Percentiles rank a stretch among this genome's conserved stretches.
Conservation (phyloP, 208 protist species). For the Trypanosomatidae sp. region DNA sequence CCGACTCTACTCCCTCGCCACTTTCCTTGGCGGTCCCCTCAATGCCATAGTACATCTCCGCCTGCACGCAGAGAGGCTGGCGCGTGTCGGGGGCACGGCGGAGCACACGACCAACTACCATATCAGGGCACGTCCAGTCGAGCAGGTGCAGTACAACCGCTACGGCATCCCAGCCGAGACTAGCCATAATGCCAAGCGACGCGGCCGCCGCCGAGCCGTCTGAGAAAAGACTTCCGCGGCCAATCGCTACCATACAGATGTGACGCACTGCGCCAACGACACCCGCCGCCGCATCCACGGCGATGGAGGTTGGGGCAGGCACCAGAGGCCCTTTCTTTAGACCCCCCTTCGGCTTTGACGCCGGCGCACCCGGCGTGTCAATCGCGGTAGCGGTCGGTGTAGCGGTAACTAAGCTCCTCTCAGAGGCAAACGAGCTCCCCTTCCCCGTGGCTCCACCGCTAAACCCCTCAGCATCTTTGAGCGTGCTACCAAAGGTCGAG, state of each 20-base stretch:
- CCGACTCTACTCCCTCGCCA: background rate
- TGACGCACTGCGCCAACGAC: slow-evolving; percentile 10
- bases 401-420: background rate
- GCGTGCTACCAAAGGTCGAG: slow-evolving; percentile 1
- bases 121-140: slow-evolving; percentile 32
- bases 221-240: background rate
- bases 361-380: background rate
- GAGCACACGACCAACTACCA: slow-evolving; percentile 29
- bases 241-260: slow-evolving; percentile 17
- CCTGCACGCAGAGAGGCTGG: slow-evolving; percentile 19
- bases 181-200: slow-evolving; percentile 24
- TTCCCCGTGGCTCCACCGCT: background rate
- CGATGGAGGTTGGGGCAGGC: slow-evolving; percentile 16
- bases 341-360: background rate
- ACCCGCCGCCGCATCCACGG: slow-evolving; percentile 7
- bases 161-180: slow-evolving; percentile 30
- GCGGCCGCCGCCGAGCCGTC: background rate
- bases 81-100: slow-evolving; percentile 2
- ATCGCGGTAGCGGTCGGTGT: background rate
- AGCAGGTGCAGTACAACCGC: slow-evolving; percentile 26
- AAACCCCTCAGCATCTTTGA: slow-evolving; percentile 8
- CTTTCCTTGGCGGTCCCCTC: background rate
- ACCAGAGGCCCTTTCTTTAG: background rate
- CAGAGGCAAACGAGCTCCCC: background rate
- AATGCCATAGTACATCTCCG: slow-evolving; percentile 30